Evolutionary conservation across 139 green algal genomes (phyloP).

Genomic region (Chlorella vulgaris): DNA sequence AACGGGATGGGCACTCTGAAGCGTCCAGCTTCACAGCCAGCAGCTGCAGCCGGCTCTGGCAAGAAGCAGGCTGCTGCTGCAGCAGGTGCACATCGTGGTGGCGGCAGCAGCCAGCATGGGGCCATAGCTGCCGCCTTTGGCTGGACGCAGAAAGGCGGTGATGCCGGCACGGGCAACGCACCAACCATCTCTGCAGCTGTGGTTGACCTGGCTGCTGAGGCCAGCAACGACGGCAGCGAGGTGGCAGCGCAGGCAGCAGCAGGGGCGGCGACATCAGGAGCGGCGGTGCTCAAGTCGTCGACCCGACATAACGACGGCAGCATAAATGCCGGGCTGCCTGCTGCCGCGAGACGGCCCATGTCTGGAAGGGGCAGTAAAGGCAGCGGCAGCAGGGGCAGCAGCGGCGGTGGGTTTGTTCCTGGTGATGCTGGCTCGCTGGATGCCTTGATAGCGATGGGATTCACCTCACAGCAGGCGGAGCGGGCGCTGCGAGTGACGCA

Average conservation of each 20-base stretch:
- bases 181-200: neutral
- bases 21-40: no score
- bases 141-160: no score
- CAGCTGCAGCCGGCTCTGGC: no score
- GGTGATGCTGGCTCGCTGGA: neutral
- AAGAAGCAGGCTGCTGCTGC: neutral
- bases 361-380: no score
- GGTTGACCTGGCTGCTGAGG: constrained; percentile 10
- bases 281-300: neutral
- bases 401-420: neutral
- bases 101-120: neutral
- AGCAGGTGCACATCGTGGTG: neutral
- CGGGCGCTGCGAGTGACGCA: constrained; percentile 44
- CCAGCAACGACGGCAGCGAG: neutral
- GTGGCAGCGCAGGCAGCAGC: neutral
- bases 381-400: neutral
- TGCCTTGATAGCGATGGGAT: constrained; percentile 51
- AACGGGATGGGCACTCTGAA: no score
- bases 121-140: no score
- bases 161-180: neutral
- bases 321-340: no score
- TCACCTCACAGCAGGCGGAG: constrained; percentile 39
- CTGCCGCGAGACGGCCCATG: no score
- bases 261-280: no score
- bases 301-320: neutral